These are phyloP conservation scores for Phialocephala subalpina DNA, from an alignment of 2,329 filamentous ascomycete genomes.

Conservation along the genomic window DNA sequence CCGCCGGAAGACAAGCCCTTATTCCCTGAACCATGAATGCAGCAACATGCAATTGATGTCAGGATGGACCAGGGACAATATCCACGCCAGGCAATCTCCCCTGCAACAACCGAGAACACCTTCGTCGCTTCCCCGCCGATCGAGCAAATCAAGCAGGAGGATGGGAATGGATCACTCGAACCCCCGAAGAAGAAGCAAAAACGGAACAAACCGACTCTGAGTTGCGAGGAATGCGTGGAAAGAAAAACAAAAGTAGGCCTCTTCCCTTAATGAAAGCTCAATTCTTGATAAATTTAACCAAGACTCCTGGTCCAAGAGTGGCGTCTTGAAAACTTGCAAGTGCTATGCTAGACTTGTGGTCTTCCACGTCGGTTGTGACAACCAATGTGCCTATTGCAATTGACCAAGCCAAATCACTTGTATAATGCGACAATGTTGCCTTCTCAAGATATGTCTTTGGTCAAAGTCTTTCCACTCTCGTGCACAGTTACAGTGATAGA, in stretches of 20 bases:
- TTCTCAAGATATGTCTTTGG: not conserved
- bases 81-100: slow-evolving; percentile 27
- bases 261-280: not conserved
- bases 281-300: too few relatives aligned
- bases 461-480: not conserved
- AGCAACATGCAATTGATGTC: not conserved
- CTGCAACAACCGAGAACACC: slow-evolving; percentile 32
- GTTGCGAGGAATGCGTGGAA: slow-evolving; percentile 82
- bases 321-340: too few relatives aligned
- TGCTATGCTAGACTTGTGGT: too few relatives aligned
- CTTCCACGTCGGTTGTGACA: too few relatives aligned
- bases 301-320: not conserved
- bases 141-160: slow-evolving; percentile 23
- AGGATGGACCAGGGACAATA: slow-evolving; percentile 9
- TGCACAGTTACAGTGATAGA: not conserved
- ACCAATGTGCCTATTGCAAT: too few relatives aligned
- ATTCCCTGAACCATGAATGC: not conserved
- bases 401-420: too few relatives aligned
- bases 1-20: not conserved
- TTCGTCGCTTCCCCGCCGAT: slow-evolving; percentile 27
- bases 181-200: slow-evolving; percentile 72
- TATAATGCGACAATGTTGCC: not conserved
- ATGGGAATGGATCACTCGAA: slow-evolving; percentile 16
- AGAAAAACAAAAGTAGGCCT: slow-evolving; percentile 76
- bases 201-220: slow-evolving; percentile 83